Evolutionary conservation across 306 rosid genomes (phyloP).

Genomic region (Vigna nakashimae): DNA sequence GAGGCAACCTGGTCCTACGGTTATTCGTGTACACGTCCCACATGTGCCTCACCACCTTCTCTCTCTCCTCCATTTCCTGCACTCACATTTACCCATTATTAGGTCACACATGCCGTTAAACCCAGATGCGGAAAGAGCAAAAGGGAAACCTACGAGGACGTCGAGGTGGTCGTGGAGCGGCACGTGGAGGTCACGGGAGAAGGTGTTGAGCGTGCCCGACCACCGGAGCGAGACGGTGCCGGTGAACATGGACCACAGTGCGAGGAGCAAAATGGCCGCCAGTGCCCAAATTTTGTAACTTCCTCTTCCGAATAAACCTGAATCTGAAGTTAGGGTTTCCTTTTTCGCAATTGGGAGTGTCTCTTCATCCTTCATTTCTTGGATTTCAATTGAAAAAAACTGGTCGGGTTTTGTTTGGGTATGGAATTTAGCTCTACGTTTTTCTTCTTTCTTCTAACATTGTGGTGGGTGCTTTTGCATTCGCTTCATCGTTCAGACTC

Average conservation of each 20-base stretch:
- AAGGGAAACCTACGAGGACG: slow-evolving; percentile 63
- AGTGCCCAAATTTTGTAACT: slow-evolving; percentile 81
- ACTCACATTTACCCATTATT: background rate
- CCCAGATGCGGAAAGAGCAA: background rate
- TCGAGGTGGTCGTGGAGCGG: slow-evolving; percentile 74
- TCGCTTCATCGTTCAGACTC: slow-evolving; percentile 20
- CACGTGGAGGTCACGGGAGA: slow-evolving; percentile 57
- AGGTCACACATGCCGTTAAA: background rate
- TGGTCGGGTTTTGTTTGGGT: background rate
- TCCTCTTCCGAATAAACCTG: slow-evolving; percentile 58
- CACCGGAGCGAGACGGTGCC: slow-evolving; percentile 84
- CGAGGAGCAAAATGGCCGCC: slow-evolving; percentile 73
- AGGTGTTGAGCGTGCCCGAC: slow-evolving; percentile 72
- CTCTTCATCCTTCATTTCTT: slow-evolving; percentile 80
- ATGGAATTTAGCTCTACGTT: background rate
- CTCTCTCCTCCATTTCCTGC: slow-evolving; percentile 89
- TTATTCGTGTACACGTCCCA: slow-evolving; percentile 83
- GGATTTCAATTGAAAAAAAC: slow-evolving; percentile 31
- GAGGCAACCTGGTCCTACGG: slow-evolving; percentile 73
- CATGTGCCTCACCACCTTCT: slow-evolving; percentile 80
- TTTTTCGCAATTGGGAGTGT: slow-evolving; percentile 68
- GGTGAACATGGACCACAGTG: slow-evolving; percentile 86
- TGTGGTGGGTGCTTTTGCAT: background rate
- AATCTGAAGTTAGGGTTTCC: slow-evolving; percentile 52
- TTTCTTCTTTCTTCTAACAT: background rate